Evolutionary conservation across 1,284 basidiomycete genomes (phyloP), one percentile per base, ranked within the genome.

Genomic region (Marasmius oreades): DNA sequence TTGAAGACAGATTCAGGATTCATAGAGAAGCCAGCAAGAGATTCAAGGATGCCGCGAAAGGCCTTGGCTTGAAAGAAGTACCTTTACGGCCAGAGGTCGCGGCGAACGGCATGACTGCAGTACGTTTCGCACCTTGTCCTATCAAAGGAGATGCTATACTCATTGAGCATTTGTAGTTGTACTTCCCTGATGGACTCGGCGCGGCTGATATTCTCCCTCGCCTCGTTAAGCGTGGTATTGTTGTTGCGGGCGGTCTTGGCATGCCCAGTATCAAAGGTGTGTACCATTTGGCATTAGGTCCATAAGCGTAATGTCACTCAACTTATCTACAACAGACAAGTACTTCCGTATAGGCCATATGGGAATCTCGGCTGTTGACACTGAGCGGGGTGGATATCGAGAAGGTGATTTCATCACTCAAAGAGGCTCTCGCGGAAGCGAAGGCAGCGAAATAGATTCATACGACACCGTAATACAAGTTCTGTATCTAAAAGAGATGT

Each of bases 51-150:
- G 82, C 85, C 11, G 85, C 89, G 2, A 70, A 72, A 37, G 77
- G 77, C 34, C 77, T 97, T 47, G 95, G 94, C 3, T 77, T 98
- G 63, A 86, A 78, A 65, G 83, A 82, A 62, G 78, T 97, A 11
- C 85, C 93, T 20, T 67, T 82, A 8, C 75, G 80, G 46, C 73
- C 82, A 1, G 76, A 79, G 5, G 78, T 81, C 55, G 81, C 89
- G n/a, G 94, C 95, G 5, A 95, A 95, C 67, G 93, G 94, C 47
- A 96, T 98, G 94, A 92, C 92, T 12, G 92, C 93, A 43, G 87
- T 86, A 64, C 57, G 80, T 68, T 46, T 48, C 23, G 53, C 47
- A 16, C 43, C 7, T 44, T 51, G 33, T n/a, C 18, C 8, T 33
- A 31, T 22, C 63, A n/a, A n/a, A n/a, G n/a, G n/a, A 33, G 16